A percentile compares a stretch with the other conserved stretches of the same genome.
Evolutionary conservation across 495 filamentous ascomycete species (phyloP).

Genomic region (Podospora pseudocomata): DNA sequence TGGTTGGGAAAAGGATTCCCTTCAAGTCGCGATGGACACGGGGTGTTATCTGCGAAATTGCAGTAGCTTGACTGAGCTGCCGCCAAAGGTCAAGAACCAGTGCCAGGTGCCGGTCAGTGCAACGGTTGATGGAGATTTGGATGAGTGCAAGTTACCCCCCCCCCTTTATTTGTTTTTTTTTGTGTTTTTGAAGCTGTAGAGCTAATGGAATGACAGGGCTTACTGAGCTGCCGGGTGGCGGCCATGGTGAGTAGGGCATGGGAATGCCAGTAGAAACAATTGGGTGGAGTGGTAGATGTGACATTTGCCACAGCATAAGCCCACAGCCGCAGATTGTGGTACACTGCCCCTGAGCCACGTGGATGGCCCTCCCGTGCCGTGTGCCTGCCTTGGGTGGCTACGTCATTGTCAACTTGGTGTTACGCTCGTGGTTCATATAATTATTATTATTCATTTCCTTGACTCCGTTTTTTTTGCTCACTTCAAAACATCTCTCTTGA

Average conservation of each 20-base stretch:
- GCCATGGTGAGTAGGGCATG: not conserved
- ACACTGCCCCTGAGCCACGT: not conserved
- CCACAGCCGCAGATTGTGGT: not conserved
- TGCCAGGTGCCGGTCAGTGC: not conserved
- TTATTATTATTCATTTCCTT: not conserved
- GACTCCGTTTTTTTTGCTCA: not conserved
- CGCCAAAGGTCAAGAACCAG: slow-evolving; percentile 3
- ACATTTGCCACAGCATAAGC: not conserved
- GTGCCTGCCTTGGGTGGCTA: not conserved
- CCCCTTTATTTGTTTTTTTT: not conserved
- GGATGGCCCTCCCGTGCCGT: not conserved
- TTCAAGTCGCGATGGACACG: slow-evolving; percentile 44
- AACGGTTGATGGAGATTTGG: not conserved
- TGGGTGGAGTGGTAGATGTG: too few species aligned
- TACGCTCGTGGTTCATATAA: not conserved
- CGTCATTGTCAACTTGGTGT: not conserved
- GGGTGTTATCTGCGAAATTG: slow-evolving; percentile 13
- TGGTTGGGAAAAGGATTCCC: slow-evolving; percentile 43
- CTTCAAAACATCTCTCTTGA: not conserved
- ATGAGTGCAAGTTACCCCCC: not conserved
- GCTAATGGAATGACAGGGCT: not conserved
- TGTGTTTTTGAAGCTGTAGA: not conserved
- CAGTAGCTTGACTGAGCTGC: not conserved
- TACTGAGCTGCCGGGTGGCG: not conserved
- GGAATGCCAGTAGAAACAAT: too few species aligned